Evolutionary conservation across 352 stramenopile species (phyloP).

Genomic region (Pythium monospermum): DNA sequence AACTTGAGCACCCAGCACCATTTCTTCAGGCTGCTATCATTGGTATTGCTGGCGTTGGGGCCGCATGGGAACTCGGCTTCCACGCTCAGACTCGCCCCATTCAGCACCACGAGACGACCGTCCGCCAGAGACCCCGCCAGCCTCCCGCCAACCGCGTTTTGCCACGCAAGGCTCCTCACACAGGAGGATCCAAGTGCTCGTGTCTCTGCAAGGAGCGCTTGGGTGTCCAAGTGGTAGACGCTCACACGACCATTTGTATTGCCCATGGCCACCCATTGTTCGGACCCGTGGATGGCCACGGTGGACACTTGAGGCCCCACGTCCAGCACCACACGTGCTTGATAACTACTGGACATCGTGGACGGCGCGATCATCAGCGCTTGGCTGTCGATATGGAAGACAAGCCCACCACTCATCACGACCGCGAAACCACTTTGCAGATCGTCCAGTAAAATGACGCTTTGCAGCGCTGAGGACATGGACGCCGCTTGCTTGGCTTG

Average conservation of each 20-base stretch:
- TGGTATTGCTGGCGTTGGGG: not conserved
- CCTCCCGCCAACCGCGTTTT: conserved; percentile 19
- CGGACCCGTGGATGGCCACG: conserved; percentile 6
- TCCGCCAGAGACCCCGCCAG: conserved; percentile 39
- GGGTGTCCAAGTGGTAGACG: conserved; percentile 39
- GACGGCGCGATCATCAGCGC: not conserved
- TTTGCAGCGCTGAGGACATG: conserved; percentile 2
- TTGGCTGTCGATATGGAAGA: conserved; percentile 15
- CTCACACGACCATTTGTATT: conserved; percentile 29
- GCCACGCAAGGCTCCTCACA: conserved; percentile 43
- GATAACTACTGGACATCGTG: not conserved
- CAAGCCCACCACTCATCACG: conserved; percentile 8
- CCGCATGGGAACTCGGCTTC: conserved; percentile 24
- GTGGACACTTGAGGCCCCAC: conserved; percentile 8
- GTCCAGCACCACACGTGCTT: conserved; percentile 15
- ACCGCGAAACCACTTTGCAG: conserved; percentile 16
- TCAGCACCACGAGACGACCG: conserved; percentile 36
- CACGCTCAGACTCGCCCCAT: conserved; percentile 21
- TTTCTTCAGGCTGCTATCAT: conserved; percentile 22
- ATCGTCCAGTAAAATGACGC: conserved; percentile 17
- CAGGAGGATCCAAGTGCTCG: not conserved
- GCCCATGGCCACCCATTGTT: conserved; percentile 31
- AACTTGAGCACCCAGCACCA: conserved; percentile 59
- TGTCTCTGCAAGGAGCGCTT: conserved; percentile 14
- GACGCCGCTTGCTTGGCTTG: conserved; percentile 11